A percentile compares a stretch with the other conserved stretches of the same genome.
Conservation (phyloP, 176 grass and related monocot genomes). For the Dactylis glomerata region DNA sequence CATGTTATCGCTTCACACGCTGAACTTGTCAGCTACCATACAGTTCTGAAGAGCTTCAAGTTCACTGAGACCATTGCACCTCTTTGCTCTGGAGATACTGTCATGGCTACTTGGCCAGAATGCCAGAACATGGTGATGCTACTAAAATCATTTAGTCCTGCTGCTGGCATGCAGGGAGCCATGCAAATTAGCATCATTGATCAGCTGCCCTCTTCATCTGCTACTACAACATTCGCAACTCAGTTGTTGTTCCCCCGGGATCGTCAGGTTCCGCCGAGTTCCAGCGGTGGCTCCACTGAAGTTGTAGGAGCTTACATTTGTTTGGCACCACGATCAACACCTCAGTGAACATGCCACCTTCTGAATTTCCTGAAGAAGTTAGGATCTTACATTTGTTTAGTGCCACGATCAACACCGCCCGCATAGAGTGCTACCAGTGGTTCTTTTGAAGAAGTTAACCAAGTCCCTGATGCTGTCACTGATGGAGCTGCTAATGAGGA, state of each 20-base stretch:
- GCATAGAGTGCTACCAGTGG: no score
- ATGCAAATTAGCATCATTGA: conserved; percentile 38
- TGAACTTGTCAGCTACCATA: conserved; percentile 12
- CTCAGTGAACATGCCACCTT: not conserved
- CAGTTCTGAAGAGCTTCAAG: conserved; percentile 31
- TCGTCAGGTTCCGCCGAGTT: not conserved
- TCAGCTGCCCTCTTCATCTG: conserved; percentile 7
- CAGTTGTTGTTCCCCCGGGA: conserved; percentile 3
- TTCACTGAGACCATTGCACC: not conserved
- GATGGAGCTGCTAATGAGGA: no score
- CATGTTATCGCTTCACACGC: conserved; percentile 56
- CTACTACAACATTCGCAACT: conserved; percentile 9
- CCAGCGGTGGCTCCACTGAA: not conserved
- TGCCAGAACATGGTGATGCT: not conserved
- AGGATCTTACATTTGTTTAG: no score
- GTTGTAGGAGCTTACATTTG: no score
- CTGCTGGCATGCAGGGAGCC: conserved; percentile 69
- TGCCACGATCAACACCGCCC: no score
- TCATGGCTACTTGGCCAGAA: not conserved
- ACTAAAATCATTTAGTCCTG: conserved; percentile 28
- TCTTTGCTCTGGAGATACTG: not conserved
- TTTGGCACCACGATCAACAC: not conserved
- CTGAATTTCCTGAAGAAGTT: conserved; percentile 2
- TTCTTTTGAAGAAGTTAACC: no score
- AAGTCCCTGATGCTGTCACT: no score